Evolutionary conservation across 2,329 filamentous ascomycete genomes (phyloP), one percentile per base, ranked within the genome.

Genomic region (Diaporthe capsici): DNA sequence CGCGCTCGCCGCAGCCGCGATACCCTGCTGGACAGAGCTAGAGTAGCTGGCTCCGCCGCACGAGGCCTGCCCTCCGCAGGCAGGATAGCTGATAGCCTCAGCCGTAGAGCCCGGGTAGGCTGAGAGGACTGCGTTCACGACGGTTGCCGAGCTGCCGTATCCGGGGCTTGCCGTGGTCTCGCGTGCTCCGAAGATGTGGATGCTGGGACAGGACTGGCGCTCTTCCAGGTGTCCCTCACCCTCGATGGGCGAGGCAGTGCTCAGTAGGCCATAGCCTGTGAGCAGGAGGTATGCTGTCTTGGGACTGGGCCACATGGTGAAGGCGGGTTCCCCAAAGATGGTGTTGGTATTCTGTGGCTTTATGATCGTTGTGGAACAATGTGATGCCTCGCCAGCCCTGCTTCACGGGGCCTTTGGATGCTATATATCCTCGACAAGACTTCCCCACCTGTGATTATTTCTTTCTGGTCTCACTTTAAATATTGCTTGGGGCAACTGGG

Each of bases 41-140:
- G 87, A 90, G 78, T 94, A 94, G 80, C 86, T 88, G 37, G 89
- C 83, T n/a, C 88, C 86, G 20, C 91, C 91, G 78, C 92, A 93
- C 0, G 84, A 86, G 1, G 85, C 79, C 78, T 91, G 88, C 7
- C 92, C 92, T 74, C 92, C 92, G 57, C 91, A 92, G 2, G 92
- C 92, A 51, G 92, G 90, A 79, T 92, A 91, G 53, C 76, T 80
- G 77, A 92, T 90, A 25, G 90, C 87, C 77, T 91, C 89, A 1
- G 89, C 83, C 0, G 88, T 90, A 0, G 89, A 82, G 0, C 88
- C 89, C 0, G 88, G 79, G 77, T 89, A 87, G 4, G 87, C 85
- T 44, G 80, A 81, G 3, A 86, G 81, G 55, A 91, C 85, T 73
- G 86, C 82, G 77, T 90, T 86, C 28, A 92, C 87, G 17, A 91